phyloP scores from a whole-genome alignment of 139 green algal species.

The Picochlorum sp. region DNA sequence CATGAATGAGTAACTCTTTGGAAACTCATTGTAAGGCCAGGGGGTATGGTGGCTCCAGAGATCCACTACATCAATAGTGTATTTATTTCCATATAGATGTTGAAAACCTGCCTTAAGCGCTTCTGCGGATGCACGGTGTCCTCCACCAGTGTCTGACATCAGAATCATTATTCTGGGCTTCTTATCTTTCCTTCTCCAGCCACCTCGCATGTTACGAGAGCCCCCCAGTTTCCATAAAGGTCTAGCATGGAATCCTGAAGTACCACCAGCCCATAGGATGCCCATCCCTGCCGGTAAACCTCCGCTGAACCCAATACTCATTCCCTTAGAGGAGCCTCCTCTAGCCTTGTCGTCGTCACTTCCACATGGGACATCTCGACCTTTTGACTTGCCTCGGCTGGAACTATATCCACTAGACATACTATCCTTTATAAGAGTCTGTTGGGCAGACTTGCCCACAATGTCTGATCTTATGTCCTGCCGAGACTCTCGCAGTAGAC shows the following conservation, averaged over 20 bases:
- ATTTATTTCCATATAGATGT: slow-evolving; percentile 55
- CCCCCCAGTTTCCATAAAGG: background rate
- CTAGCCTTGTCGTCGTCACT: too few species aligned
- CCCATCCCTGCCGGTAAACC: too few species aligned
- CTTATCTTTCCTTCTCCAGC: background rate
- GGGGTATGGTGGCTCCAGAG: slow-evolving; percentile 90
- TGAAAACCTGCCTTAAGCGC: slow-evolving; percentile 80
- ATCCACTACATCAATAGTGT: slow-evolving; percentile 79
- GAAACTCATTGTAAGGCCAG: slow-evolving; percentile 75
- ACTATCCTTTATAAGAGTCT: too few species aligned
- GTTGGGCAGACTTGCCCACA: too few species aligned
- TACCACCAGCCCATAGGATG: too few species aligned
- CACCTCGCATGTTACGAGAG: background rate
- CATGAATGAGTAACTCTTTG: slow-evolving; percentile 89
- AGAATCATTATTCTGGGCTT: slow-evolving; percentile 72
- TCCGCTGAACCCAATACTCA: too few species aligned
- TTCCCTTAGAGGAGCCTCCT: too few species aligned
- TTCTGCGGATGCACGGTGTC: slow-evolving; percentile 85
- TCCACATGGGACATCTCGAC: too few species aligned
- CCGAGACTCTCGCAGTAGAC: too few species aligned
- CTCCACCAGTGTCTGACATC: slow-evolving; percentile 92
- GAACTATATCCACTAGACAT: too few species aligned
- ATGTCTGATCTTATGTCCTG: too few species aligned
- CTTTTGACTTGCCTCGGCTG: too few species aligned
- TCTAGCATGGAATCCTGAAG: background rate